Percentiles rank a stretch among this genome's conserved stretches.
These are phyloP conservation scores for Glaciozyma antarctica DNA, from an alignment of 768 basidiomycete genomes.

Conservation along the genomic window DNA sequence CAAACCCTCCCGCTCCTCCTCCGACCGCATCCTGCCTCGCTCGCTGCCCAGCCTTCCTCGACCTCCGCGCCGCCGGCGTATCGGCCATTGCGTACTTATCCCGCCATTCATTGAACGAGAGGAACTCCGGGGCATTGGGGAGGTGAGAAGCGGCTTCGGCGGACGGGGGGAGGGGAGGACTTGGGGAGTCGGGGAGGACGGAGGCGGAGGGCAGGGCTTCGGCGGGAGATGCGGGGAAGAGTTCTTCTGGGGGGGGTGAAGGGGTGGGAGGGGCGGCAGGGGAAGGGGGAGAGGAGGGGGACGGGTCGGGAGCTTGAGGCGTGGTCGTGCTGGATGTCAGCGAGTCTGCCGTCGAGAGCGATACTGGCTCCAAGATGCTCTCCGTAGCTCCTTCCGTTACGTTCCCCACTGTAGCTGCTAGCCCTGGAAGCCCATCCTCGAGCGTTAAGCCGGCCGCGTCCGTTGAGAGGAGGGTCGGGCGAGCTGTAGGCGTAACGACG, in stretches of 20 bases:
- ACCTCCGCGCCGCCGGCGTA: conserved; percentile 11
- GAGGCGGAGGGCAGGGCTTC: background rate
- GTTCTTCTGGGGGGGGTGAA: background rate
- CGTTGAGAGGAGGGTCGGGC: background rate
- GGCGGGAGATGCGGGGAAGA: background rate
- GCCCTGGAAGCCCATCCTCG: too few species aligned
- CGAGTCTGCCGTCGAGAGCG: background rate
- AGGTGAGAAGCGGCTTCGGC: conserved; percentile 1
- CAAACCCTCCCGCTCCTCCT: background rate
- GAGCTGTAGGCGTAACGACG: background rate
- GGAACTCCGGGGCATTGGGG: conserved; percentile 40
- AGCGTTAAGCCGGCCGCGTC: background rate
- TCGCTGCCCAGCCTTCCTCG: conserved; percentile 25
- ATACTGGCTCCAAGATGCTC: too few species aligned
- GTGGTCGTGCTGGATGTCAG: background rate
- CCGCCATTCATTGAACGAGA: conserved; percentile 86
- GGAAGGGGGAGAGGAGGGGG: conserved; percentile 4
- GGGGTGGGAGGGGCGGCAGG: background rate
- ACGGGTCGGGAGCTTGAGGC: background rate
- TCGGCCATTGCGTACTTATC: conserved; percentile 49
- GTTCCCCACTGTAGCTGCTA: too few species aligned
- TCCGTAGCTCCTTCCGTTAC: too few species aligned
- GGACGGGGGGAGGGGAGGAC: background rate
- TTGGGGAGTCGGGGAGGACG: background rate
- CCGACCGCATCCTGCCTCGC: conserved; percentile 20